Conservation (phyloP, 768 basidiomycete genomes). For the Podaxis rugospora region DNA sequence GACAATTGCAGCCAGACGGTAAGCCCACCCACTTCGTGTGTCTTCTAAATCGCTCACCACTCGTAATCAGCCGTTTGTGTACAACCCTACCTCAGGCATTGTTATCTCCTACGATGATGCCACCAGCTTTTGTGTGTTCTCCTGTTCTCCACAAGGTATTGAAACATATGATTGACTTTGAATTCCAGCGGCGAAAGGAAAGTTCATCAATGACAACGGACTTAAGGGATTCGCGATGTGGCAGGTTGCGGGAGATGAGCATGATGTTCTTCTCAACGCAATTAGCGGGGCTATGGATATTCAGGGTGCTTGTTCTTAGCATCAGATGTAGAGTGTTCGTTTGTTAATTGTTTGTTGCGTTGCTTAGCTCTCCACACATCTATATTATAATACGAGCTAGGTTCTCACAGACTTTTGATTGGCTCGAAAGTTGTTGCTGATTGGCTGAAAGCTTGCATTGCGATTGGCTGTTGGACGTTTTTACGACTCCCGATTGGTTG, state of each 20-base stretch:
- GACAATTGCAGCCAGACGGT: constrained; percentile 77
- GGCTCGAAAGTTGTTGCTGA: too few species aligned
- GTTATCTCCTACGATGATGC: constrained; percentile 71
- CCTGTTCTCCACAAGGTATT: neutral
- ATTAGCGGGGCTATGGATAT: constrained; percentile 40
- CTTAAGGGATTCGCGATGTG: constrained; percentile 66
- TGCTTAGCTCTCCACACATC: neutral
- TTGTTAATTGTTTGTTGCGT: neutral
- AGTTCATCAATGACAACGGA: constrained; percentile 47
- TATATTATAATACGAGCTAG: too few species aligned
- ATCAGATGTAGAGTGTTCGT: neutral
- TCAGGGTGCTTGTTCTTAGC: constrained; percentile 16
- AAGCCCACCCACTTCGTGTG: constrained; percentile 17
- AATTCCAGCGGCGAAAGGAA: constrained; percentile 48
- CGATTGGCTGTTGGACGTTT: too few species aligned
- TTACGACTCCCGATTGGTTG: too few species aligned
- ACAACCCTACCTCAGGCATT: constrained; percentile 44
- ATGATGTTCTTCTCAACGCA: constrained; percentile 52
- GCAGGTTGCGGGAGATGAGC: constrained; percentile 59
- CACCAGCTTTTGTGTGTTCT: constrained; percentile 43
- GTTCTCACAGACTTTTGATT: too few species aligned
- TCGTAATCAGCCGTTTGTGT: constrained; percentile 56
- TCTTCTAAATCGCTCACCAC: neutral
- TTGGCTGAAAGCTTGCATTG: too few species aligned
- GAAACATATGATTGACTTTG: neutral